Conservation (phyloP, 2,329 filamentous ascomycete species). For the Colletotrichum graminicola region DNA sequence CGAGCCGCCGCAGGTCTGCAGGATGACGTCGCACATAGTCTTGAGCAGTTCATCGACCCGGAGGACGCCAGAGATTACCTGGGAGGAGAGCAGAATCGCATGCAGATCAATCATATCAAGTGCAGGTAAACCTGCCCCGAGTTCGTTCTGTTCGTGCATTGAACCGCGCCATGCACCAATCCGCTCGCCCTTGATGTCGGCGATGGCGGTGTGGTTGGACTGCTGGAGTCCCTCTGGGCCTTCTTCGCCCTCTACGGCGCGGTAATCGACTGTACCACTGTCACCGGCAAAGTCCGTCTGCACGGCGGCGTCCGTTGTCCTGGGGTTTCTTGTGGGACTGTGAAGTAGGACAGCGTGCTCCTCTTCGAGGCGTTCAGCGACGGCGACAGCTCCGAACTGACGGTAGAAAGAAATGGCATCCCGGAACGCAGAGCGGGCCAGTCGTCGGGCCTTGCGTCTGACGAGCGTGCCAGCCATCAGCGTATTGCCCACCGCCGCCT, state of each 20-base stretch:
- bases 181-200: slow-evolving; percentile 67
- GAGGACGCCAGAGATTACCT: slow-evolving; percentile 83
- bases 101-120: slow-evolving; percentile 87
- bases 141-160: slow-evolving; percentile 66
- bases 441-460: slow-evolving; percentile 72
- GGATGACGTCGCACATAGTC: slow-evolving; percentile 85
- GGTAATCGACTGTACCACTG: slow-evolving; percentile 64
- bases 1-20: slow-evolving; percentile 79
- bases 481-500: slow-evolving; percentile 80
- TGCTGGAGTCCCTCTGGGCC: slow-evolving; percentile 55
- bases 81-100: slow-evolving; percentile 82
- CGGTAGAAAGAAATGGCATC: slow-evolving; percentile 78
- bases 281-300: slow-evolving; percentile 80
- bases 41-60: slow-evolving; percentile 81
- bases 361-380: slow-evolving; percentile 75
- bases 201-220: slow-evolving; percentile 58
- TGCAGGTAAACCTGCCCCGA: slow-evolving; percentile 74
- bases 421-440: slow-evolving; percentile 75
- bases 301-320: slow-evolving; percentile 72
- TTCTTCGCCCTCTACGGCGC: slow-evolving; percentile 59
- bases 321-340: slow-evolving; percentile 69
- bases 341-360: slow-evolving; percentile 77
- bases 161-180: slow-evolving; percentile 74
- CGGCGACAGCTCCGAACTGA: slow-evolving; percentile 75
- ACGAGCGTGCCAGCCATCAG: slow-evolving; percentile 80